Conservation (phyloP, 2,329 filamentous ascomycete genomes). For the Aureobasidium namibiae region DNA sequence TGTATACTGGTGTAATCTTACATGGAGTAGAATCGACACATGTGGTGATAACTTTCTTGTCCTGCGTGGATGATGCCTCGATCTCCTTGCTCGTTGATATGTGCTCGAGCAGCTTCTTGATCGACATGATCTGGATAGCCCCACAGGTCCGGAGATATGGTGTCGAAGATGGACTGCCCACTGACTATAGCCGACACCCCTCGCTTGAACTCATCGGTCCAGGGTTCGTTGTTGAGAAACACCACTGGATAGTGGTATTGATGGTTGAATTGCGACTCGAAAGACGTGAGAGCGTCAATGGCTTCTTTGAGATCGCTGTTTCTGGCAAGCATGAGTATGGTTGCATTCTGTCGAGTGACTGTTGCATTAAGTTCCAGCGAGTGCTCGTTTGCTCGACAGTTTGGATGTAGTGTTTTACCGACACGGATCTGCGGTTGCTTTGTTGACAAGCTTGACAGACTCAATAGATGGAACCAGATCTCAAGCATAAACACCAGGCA, state of each 20-base stretch:
- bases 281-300: constrained; percentile 32
- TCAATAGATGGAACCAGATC: not conserved
- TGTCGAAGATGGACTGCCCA: constrained; percentile 32
- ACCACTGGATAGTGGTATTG: constrained; percentile 42
- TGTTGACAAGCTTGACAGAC: not conserved
- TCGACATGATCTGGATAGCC: constrained; percentile 26
- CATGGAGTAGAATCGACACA: constrained; percentile 34
- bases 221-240: constrained; percentile 41
- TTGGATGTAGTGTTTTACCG: not conserved
- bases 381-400: not conserved
- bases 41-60: constrained; percentile 28
- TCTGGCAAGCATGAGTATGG: constrained; percentile 37
- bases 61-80: constrained; percentile 13
- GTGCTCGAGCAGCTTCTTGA: not conserved
- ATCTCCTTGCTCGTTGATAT: not conserved
- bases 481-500: not conserved
- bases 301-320: constrained; percentile 37
- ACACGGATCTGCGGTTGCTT: not conserved
- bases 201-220: constrained; percentile 29
- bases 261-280: constrained; percentile 40
- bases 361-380: not conserved
- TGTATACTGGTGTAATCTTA: constrained; percentile 14
- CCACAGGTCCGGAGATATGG: constrained; percentile 35
- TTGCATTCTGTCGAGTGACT: not conserved
- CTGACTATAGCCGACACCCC: constrained; percentile 27